Evolutionary conservation across 2,329 filamentous ascomycete genomes (phyloP), one percentile per base, ranked within the genome.

Genomic region (Orbilia ellipsospora): DNA sequence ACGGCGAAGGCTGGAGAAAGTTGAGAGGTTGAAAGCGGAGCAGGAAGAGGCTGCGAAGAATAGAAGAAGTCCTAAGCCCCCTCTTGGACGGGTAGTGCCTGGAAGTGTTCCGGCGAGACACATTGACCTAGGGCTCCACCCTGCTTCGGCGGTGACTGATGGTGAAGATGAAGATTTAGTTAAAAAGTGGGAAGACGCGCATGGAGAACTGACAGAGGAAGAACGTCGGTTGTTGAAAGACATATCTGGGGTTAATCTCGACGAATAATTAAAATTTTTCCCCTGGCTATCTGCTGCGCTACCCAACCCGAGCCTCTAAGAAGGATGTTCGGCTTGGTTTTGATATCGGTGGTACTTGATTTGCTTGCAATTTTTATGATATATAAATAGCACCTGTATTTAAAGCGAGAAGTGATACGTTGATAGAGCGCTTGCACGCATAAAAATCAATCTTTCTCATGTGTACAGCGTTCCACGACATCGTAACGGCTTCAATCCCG

Each of bases 41-140:
- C 63, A 74, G 18, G 70, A 74, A 44, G 70, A 74, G 18, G 70
- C 63, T 13, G 64, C 57, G 51, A 74, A 74, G 45, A 74, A 74
- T 48, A 61, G 70, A 64, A 55, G 70, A 16, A 74, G 63, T 15
- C 70, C 70, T 2, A 68, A 40, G 20, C 70, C 70, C 10, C 26
- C 70, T 7, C 40, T 74, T 23, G 70, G 70, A 5, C 63, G 70
- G 16, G 70, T 74, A 1, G 62, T 73, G n/a, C 70, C 63, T 1
- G 70, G 63, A 26, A 67, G 55, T 7, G 18, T 51, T 7, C 61
- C 70, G n/a, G 54, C 56, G 12, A 26, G 51, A 4, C 64, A 64
- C 20, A 74, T 68, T 8, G 70, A 74, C 28, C 23, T 74, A 15
- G 70, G 64, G 18, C 40, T 74, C 23, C 70, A 68, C n/a, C 63